Evolutionary conservation across 2,329 filamentous ascomycete genomes (phyloP).

Genomic region (Pseudocercospora eumusae): DNA sequence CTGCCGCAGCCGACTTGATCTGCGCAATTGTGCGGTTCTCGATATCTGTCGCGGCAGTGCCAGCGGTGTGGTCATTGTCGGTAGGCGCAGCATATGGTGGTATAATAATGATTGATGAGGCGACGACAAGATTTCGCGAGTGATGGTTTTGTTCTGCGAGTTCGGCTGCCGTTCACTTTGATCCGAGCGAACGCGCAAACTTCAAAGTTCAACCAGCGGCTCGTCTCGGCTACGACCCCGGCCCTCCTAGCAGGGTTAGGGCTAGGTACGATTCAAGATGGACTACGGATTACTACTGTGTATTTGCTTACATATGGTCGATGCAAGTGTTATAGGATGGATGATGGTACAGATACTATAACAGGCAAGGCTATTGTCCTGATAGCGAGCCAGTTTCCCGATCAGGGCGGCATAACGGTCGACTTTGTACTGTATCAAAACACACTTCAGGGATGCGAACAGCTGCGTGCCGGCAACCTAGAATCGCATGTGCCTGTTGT

Average conservation of each 20-base stretch:
- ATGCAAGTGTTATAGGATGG: no score
- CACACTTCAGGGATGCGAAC: background rate
- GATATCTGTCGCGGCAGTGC: constrained; percentile 35
- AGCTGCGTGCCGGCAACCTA: constrained; percentile 3
- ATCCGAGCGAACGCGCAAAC: background rate
- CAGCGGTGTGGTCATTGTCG: constrained; percentile 37
- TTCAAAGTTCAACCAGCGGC: background rate
- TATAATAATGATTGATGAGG: background rate
- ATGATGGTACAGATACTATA: no score
- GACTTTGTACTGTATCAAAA: background rate
- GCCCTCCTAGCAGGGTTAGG: no score
- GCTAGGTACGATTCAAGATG: background rate
- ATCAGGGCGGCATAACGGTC: background rate
- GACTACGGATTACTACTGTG: no score
- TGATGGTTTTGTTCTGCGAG: background rate
- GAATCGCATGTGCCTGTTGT: background rate
- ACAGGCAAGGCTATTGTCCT: background rate
- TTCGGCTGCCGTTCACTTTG: background rate
- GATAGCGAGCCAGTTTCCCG: background rate
- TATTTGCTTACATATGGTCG: background rate
- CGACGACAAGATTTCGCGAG: background rate
- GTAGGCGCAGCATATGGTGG: constrained; percentile 4
- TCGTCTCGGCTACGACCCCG: background rate
- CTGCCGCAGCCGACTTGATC: constrained; percentile 19
- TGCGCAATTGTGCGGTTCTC: constrained; percentile 25